These are phyloP conservation scores for Tieghemostelium lacteum DNA, from an alignment of 78 protist species.

Conservation along the genomic window DNA sequence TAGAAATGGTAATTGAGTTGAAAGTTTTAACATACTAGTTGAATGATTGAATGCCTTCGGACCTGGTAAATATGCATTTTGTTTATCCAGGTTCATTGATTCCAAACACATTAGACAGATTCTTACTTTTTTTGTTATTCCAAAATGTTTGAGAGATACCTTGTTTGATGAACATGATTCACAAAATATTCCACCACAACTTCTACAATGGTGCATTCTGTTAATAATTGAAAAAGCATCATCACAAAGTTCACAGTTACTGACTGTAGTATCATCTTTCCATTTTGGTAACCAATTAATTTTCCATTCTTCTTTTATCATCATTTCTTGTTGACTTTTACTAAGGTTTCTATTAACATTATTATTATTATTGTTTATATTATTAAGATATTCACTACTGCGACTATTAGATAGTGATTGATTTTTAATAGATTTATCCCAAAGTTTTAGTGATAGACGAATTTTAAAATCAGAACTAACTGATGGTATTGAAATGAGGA, in stretches of 20 bases:
- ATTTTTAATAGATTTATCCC: background rate
- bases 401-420: background rate
- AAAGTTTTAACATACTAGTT: background rate
- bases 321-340: background rate
- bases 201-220: constrained; percentile 66
- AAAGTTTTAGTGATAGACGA: constrained; percentile 2
- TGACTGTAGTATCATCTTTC: constrained; percentile 20
- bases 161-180: constrained; percentile 50
- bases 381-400: background rate
- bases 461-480: background rate
- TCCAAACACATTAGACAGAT: constrained; percentile 61
- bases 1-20: background rate
- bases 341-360: no score
- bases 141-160: constrained; percentile 11
- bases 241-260: constrained; percentile 50
- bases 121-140: constrained; percentile 22
- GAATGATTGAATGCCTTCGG: no score
- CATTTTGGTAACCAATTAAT: constrained; percentile 69
- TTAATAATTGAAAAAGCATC: constrained; percentile 31
- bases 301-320: constrained; percentile 21
- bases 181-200: constrained; percentile 76
- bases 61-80: background rate
- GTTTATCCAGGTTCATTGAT: constrained; percentile 1
- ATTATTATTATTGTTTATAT: background rate
- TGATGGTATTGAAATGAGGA: constrained; percentile 51